These are phyloP conservation scores for Tolypocladium ophioglossoides DNA, from an alignment of 2,329 filamentous ascomycete genomes.

Conservation along the genomic window DNA sequence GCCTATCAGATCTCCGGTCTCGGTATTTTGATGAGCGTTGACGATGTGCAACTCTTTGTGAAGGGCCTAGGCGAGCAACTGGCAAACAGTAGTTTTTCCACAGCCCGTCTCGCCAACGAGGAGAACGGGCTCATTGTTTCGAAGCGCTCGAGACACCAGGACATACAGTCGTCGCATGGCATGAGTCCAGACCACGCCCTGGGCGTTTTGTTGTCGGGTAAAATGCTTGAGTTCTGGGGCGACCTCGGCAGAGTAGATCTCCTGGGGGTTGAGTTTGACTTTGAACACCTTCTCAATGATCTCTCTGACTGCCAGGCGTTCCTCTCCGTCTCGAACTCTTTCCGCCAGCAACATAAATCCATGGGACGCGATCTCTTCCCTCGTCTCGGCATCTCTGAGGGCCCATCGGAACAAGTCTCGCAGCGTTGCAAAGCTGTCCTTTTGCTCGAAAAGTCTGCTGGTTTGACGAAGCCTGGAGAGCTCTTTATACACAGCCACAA, in stretches of 20 bases:
- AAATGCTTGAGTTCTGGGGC: slow-evolving; percentile 46
- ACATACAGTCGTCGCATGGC: slow-evolving; percentile 90
- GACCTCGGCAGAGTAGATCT: slow-evolving; percentile 56
- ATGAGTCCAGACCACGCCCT: slow-evolving; percentile 82
- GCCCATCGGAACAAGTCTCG: slow-evolving; percentile 96
- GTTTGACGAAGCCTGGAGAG: slow-evolving; percentile 84
- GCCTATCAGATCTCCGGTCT: slow-evolving; percentile 94
- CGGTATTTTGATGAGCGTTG: slow-evolving; percentile 96
- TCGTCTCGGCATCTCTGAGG: slow-evolving; percentile 68
- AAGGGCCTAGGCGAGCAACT: slow-evolving; percentile 76
- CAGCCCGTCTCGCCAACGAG: slow-evolving; percentile 95
- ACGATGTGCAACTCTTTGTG: slow-evolving; percentile 72
- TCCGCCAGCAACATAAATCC: slow-evolving; percentile 96
- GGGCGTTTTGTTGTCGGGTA: slow-evolving; percentile 34
- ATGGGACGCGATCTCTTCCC: slow-evolving; percentile 81
- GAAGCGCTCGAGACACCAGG: slow-evolving; percentile 75
- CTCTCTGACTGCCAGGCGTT: slow-evolving; percentile 71
- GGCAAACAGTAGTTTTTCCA: slow-evolving; percentile 94
- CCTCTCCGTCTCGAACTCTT: slow-evolving; percentile 82
- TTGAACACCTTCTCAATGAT: slow-evolving; percentile 89
- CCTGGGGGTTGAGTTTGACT: slow-evolving; percentile 63
- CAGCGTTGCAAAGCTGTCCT: slow-evolving; percentile 92
- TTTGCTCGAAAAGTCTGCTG: slow-evolving; percentile 87
- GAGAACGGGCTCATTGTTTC: slow-evolving; percentile 86
- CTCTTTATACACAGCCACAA: slow-evolving; percentile 89